Percentiles rank a stretch among this genome's conserved stretches.
These are phyloP conservation scores for Albugo laibachii DNA, from an alignment of 352 stramenopile species.

Conservation along the genomic window DNA sequence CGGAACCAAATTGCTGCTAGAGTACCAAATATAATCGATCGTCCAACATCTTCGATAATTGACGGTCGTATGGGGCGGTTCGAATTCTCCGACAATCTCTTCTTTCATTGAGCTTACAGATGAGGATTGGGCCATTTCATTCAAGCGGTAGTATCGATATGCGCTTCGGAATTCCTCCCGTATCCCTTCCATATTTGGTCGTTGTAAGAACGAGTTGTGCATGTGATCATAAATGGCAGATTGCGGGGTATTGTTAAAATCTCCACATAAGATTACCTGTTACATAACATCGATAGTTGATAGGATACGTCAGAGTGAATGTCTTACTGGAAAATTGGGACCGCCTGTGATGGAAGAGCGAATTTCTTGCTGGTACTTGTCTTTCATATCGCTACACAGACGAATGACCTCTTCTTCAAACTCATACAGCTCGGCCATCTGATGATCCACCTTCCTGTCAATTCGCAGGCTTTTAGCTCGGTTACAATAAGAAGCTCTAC, in stretches of 20 bases:
- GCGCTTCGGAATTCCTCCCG: slow-evolving; percentile 49
- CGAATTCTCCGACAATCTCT: slow-evolving; percentile 22
- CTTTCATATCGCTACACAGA: slow-evolving; percentile 52
- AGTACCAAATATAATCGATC: slow-evolving; percentile 83
- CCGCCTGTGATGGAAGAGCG: slow-evolving; percentile 22
- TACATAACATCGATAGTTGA: neutral
- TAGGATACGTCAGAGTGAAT: too few relatives aligned
- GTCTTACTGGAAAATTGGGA: slow-evolving; percentile 24
- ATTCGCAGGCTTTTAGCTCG: neutral
- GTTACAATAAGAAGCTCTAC: neutral
- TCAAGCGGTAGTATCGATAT: slow-evolving; percentile 43
- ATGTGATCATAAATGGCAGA: slow-evolving; percentile 77
- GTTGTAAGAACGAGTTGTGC: slow-evolving; percentile 74
- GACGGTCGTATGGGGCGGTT: slow-evolving; percentile 69
- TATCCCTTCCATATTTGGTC: slow-evolving; percentile 49
- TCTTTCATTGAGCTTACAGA: slow-evolving; percentile 1
- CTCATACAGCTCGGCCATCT: slow-evolving; percentile 72
- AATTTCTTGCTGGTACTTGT: slow-evolving; percentile 65
- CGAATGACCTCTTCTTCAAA: slow-evolving; percentile 65
- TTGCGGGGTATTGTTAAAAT: slow-evolving; percentile 79
- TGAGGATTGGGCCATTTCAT: slow-evolving; percentile 6
- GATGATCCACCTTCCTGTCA: slow-evolving; percentile 61
- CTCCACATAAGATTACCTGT: slow-evolving; percentile 58
- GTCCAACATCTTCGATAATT: slow-evolving; percentile 77
- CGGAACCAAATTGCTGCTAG: slow-evolving; percentile 33